Percentiles rank a stretch among this genome's conserved stretches.
Evolutionary conservation across 2,329 filamentous ascomycete genomes (phyloP).

Genomic region (Fusarium tupiense): DNA sequence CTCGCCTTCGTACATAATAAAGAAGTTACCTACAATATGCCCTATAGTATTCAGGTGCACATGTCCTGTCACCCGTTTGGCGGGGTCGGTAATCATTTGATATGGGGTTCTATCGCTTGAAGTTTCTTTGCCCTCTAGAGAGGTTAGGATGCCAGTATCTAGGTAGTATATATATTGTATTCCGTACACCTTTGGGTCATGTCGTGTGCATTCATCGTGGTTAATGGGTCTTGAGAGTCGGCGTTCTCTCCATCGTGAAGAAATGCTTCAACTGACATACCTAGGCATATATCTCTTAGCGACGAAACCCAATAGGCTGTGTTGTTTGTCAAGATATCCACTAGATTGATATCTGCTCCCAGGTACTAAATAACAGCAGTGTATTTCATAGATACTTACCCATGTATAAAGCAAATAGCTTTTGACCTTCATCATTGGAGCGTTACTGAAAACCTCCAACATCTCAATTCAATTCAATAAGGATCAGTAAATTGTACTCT

Average conservation of each 20-base stretch:
- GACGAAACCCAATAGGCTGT: neutral
- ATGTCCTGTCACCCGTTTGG: neutral
- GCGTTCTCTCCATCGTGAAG: neutral
- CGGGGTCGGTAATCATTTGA: neutral
- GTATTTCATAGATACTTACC: neutral
- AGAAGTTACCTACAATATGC: neutral
- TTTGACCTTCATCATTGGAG: neutral
- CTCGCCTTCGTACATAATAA: neutral
- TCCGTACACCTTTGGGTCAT: accelerated
- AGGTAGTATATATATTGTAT: no score
- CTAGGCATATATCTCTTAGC: neutral
- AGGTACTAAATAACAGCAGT: neutral
- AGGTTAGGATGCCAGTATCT: neutral
- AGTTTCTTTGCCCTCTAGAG: neutral
- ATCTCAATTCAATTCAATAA: neutral
- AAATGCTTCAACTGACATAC: neutral
- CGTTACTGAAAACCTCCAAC: neutral
- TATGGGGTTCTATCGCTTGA: no score
- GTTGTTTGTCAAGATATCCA: neutral
- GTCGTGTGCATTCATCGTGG: neutral
- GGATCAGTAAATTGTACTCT: neutral
- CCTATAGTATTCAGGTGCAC: neutral
- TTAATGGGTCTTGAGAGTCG: neutral
- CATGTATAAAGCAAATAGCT: neutral
- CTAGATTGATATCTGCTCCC: neutral